Base-by-base conservation (phyloP, 1,284 basidiomycete species). In the Xerocomus nothofagi region DNA sequence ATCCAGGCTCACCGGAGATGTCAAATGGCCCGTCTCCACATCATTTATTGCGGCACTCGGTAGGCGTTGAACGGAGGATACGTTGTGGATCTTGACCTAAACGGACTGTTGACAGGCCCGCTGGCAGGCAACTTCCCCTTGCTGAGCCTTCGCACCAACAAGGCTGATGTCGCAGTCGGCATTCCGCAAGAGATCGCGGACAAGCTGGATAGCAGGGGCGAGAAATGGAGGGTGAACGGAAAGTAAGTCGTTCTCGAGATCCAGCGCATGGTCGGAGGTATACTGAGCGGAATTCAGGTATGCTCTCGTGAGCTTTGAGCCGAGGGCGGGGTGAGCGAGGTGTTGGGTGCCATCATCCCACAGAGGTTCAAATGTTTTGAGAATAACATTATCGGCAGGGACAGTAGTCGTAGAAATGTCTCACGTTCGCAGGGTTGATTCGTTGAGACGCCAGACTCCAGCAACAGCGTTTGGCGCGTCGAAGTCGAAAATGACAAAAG, bases 91-190 rank as follows among this genome's bases (percentile, higher is more conserved):
- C n/a, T n/a, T 37, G 38, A 53, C 39, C 51, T 57, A 11, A 50
- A 23, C 9, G 39, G 26, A 43, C 23, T 21, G 6, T 53, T 8
- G 23, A 33, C 57, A 91, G 90, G 91, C 4, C 88, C 91, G 0
- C 70, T 96, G 15, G 82, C 82, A 0, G 90, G 92, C 2, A 74
- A 84, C 8, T 87, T 97, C 68, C 87, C 88, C 3, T 69, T 97
- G 20, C 71, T 97, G 26, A 92, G 90, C 58, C 71, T 98, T 51
- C 81, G 96, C 21, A 99, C 96, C 1, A 94, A 91, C 75, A 98
- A 99, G 70, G 96, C 96, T 0, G 95, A 98, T 63, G 94, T 98
- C 1, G 89, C 89, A 29, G 91, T 93, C 12, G 92, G 88, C 2
- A 76, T 96, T 6, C 70, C 80, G 3, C 72, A 80, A 49, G 83